phyloP scores from a whole-genome alignment of 257 asterid genomes.

The Rhazya stricta region DNA sequence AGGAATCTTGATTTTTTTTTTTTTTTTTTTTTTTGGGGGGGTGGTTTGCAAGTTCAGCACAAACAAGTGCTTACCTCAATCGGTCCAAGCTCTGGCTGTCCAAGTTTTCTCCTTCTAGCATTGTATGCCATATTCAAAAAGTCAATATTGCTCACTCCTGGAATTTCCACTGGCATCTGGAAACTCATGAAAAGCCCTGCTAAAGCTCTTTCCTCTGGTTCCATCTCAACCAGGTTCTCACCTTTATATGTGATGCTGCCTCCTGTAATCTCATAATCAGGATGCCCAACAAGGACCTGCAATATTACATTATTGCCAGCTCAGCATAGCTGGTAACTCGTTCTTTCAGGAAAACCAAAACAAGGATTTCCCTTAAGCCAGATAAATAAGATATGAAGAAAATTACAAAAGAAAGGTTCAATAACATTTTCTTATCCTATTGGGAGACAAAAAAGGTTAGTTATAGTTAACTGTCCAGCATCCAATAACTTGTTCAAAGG shows the following conservation, averaged over 20 bases:
- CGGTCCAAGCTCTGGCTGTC: constrained; percentile 88
- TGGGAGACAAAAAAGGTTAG: background rate
- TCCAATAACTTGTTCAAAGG: background rate
- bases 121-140: constrained; percentile 96
- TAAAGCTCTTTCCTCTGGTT: constrained; percentile 87
- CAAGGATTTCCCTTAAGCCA: background rate
- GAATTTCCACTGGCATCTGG: constrained; percentile 94
- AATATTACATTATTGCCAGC: constrained; percentile 22
- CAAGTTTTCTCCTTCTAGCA: constrained; percentile 73
- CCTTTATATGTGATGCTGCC: constrained; percentile 84
- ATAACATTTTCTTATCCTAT: background rate
- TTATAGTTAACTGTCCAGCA: too few species aligned
- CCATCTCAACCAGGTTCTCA: constrained; percentile 85
- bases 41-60: background rate
- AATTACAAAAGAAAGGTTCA: background rate
- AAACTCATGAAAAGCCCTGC: constrained; percentile 98
- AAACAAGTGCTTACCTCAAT: constrained; percentile 56
- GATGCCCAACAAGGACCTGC: constrained; percentile 98
- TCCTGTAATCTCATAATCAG: constrained; percentile 89
- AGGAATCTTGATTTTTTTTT: too few species aligned
- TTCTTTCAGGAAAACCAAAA: background rate
- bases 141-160: constrained; percentile 93
- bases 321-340: background rate
- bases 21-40: too few species aligned
- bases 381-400: background rate